Conservation (phyloP, 2,329 filamentous ascomycete species). For the Trichothecium sympodiale region DNA sequence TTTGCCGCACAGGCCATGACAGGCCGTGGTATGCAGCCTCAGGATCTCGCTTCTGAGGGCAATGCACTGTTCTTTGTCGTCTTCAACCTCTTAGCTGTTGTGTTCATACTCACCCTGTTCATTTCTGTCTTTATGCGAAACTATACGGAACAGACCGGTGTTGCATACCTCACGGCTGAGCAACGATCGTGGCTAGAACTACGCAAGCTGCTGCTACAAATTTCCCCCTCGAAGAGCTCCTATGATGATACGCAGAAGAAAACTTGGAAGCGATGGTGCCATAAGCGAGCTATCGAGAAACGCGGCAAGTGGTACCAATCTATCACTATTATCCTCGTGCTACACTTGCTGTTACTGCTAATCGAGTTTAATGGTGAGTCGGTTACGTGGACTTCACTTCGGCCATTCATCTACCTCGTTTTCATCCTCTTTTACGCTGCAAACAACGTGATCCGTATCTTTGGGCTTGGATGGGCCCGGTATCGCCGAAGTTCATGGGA, state of each 20-base stretch:
- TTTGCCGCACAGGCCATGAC: conserved; percentile 75
- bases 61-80: conserved; percentile 92
- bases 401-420: conserved; percentile 67
- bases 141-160: conserved; percentile 96
- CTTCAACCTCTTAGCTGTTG: conserved; percentile 91
- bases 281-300: conserved; percentile 87
- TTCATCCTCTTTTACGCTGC: conserved; percentile 74
- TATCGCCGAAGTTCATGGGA: conserved; percentile 95
- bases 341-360: conserved; percentile 75
- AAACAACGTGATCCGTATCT: conserved; percentile 74
- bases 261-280: conserved; percentile 86
- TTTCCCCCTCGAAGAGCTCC: conserved; percentile 88
- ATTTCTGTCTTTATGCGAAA: conserved; percentile 99
- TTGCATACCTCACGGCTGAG: conserved; percentile 89
- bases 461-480: conserved; percentile 83
- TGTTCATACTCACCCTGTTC: conserved; percentile 94
- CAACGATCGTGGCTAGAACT: conserved; percentile 95
- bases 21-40: conserved; percentile 62
- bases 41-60: conserved; percentile 57
- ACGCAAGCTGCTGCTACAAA: conserved; percentile 80
- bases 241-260: conserved; percentile 60
- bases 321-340: conserved; percentile 67
- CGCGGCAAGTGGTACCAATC: conserved; percentile 81
- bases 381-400: conserved; percentile 53
- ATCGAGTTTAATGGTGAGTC: conserved; percentile 77